Evolutionary conservation across 805 yeast genomes (phyloP), one percentile per base, ranked within the genome.

Genomic region (Zygosaccharomyces pseudorouxii): DNA sequence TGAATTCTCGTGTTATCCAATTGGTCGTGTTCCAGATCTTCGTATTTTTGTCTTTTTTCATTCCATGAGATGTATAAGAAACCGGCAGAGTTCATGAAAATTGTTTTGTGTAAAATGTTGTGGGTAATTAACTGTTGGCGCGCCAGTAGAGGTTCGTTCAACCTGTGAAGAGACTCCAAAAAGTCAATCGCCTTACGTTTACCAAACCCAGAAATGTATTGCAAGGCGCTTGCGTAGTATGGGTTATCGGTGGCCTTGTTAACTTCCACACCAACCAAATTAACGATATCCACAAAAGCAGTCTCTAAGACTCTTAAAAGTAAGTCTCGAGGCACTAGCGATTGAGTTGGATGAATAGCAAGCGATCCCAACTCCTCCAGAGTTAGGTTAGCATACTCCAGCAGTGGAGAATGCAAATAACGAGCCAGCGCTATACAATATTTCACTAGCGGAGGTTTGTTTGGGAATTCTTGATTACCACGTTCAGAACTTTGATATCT

Each of bases 1-100:
- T 93, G 99, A 41, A 93, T 89, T 71, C 99, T 80, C 0, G 99
- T 93, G 44, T 93, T 90, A 67, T 93, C 99, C 56, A 93, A 75
- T 38, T 85, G 74, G 60, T 92, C 97, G 30, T 84, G 78, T 23
- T 82, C 81, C n/a, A 79, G 71, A 50, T 81, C 74, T 51, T 70
- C 75, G 50, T 67, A 63, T 37, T 58, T 59, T 45, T 65, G 62
- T 65, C 76, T 58, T 58, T 75, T 56, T 55, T 82, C 73, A 39
- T 81, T 73, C 55, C 81, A 76, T 46, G 82, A 93, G 50, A 93
- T 84, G 59, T 82, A 81, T 62, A 93, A 71, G 72, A 93, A 93
- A 19, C 95, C 85, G 0, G 97, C 86, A 66, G 97, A 88, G 66
- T 93, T 93, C 73, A 90, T 78, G 68, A 93, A 93, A 20, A 93